Base-by-base conservation (phyloP, 352 stramenopile species). In the Aphanomyces invadans region DNA sequence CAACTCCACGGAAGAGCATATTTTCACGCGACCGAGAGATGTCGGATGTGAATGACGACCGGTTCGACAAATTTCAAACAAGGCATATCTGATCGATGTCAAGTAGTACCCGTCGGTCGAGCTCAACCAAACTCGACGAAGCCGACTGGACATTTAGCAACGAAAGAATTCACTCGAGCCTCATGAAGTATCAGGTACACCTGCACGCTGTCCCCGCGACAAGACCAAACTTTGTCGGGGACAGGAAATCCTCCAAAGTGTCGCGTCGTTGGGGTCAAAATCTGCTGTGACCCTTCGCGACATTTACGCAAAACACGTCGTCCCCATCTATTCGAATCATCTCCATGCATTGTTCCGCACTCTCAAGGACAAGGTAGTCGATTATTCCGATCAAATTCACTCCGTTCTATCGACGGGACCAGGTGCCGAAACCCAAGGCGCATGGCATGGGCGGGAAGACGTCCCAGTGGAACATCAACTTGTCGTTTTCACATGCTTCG, bases 131-230 rank as follows among this genome's bases (percentile, higher is more conserved):
- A 11, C 25, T 26, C 12, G 73, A 56, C 33, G 69, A 90, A 15
- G 80, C 88, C 72, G 79, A 90, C 55, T 90, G 80, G 80, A 70
- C 62, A 4, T 86, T 90, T 68, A 76, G 71, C 5, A 88, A 81
- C 46, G 77, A 88, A n/a, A 67, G 51, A 19, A 78, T 89, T 23
- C 82, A 90, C 54, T 70, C 48, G 0, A 52, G 74, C 0, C 49
- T 88, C 19, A 49, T 73, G 0, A 71, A 80, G 42, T 89, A 86
- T 59, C 71, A 83, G 70, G 3, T 71, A 86, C 19, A 23, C 23
- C 38, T 9, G 9, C 38, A 45, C 9, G 38, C 17, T 17, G 38
- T 9, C 17, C 17, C 17, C 38, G 9, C 9, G 0, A 54, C 46
- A 2, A 28, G 19, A 46, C n/a, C 1, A 9, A 60, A 39, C 39